Evolutionary conservation across 164 flowering plant genomes (phyloP).

Genomic region (Stephania japonica): DNA sequence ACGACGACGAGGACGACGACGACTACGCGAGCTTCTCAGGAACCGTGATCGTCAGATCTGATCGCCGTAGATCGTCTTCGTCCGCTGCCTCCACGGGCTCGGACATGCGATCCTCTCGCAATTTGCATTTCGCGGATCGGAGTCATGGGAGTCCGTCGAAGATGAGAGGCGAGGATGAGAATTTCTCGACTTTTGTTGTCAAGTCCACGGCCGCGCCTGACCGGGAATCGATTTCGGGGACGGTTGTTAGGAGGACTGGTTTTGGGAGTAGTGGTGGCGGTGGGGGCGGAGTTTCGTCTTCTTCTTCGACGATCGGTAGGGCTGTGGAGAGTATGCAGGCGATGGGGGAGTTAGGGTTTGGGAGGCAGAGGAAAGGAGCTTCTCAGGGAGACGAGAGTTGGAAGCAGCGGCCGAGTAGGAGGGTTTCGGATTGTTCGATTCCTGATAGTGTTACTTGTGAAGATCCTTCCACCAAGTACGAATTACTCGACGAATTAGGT

Average conservation of each 20-base stretch:
- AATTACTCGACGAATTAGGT: conserved; percentile 90
- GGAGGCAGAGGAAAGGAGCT: conserved; percentile 28
- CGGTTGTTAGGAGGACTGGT: conserved; percentile 43
- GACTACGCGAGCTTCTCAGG: conserved; percentile 41
- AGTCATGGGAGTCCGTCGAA: conserved; percentile 14
- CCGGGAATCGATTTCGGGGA: conserved; percentile 37
- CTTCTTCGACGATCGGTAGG: conserved; percentile 45
- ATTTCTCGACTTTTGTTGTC: conserved; percentile 73
- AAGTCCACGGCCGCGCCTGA: conserved; percentile 32
- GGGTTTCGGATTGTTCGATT: conserved; percentile 75
- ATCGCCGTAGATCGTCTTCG: conserved; percentile 20
- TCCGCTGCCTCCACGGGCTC: conserved; percentile 8
- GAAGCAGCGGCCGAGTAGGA: conserved; percentile 26
- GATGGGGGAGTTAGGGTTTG: conserved; percentile 48
- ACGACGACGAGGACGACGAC: conserved; percentile 30
- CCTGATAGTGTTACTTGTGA: conserved; percentile 81
- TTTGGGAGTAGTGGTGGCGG: conserved; percentile 29
- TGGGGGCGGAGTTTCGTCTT: conserved; percentile 13
- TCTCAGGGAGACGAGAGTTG: conserved; percentile 30
- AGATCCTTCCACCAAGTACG: conserved; percentile 86
- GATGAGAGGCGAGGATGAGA: conserved; percentile 19
- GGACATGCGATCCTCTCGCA: conserved; percentile 6
- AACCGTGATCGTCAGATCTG: conserved; percentile 56
- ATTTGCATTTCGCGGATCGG: conserved; percentile 19
- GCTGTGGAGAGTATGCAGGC: conserved; percentile 82